Base-by-base conservation (phyloP, 768 basidiomycete species). In the Tubosaeta sp. region DNA sequence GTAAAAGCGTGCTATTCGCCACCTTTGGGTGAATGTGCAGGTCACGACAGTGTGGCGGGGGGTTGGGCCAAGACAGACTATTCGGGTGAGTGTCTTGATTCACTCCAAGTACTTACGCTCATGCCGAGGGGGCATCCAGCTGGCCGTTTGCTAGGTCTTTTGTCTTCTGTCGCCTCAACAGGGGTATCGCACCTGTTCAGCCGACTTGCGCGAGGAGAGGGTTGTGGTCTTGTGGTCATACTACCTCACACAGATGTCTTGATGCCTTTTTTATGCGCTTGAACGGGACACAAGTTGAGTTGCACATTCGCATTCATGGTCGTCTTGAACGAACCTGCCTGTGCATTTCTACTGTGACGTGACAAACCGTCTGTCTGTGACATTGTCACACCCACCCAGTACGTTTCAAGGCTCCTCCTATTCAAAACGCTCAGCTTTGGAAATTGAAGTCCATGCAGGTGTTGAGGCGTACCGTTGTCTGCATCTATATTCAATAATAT, bases 261-360 rank as follows among this genome's bases (percentile, higher is more conserved):
- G 62, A 29, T 27, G 53, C 2, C 34, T 38, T 56, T 53, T 66
- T 53, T 55, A 55, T 38, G 55, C 5, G 8, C 56, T 66, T 64
- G 62, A 27, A 58, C 29, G 55, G 25, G 48, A 18, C 66, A 68
- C 66, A 61, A 55, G 59, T 58, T 66, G 59, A 66, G 64, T 56
- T 48, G 63, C 45, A 65, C 55, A 60, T 14, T 43, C 27, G 29
- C 43, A 50, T 52, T 48, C 22, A 60, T 27, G 6, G 27, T 67
- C 58, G 65, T 62, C 60, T 57, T 62, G 63, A 54, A 53, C 14
- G 49, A 52, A 68, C 62, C 67, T 66, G 64, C 66, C 64, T 68
- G 49, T n/a, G 48, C 19, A 16, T 16, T 35, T 51, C 18, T 21
- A 47, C 24, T 34, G 67, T 68, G 64, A 66, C 34, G 67, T 65